Percentiles rank a stretch among this genome's conserved stretches.
phyloP scores from a whole-genome alignment of 192 early-diverging fungal species.

The Podochytrium sp. region DNA sequence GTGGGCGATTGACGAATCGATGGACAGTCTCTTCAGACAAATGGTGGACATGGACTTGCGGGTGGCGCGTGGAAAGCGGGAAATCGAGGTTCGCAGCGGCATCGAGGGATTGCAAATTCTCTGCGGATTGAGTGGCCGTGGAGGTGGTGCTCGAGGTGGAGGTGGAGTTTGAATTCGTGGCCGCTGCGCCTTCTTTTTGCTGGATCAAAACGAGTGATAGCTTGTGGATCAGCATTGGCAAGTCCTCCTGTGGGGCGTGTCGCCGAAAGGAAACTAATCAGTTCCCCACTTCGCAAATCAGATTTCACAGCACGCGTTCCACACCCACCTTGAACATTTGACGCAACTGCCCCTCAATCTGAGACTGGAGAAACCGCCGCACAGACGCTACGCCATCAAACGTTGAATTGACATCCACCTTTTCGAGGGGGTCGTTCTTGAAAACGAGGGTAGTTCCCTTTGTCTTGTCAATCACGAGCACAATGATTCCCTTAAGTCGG shows the following conservation, averaged over 20 bases:
- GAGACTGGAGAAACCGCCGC: conserved; percentile 81
- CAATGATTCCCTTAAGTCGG: conserved; percentile 87
- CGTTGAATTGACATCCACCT: conserved; percentile 92
- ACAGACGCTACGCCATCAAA: conserved; percentile 94
- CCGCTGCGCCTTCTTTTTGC: conserved; percentile 32
- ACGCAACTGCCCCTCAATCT: conserved; percentile 88
- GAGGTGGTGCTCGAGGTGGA: background rate
- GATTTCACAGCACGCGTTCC: background rate
- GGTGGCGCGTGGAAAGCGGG: background rate
- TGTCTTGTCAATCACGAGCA: conserved; percentile 90
- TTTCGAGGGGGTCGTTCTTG: conserved; percentile 95
- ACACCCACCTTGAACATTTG: conserved; percentile 77
- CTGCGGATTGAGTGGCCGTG: background rate
- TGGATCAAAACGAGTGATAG: conserved; percentile 69
- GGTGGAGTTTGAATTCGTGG: background rate
- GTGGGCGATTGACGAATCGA: conserved; percentile 31
- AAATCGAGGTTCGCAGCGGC: background rate
- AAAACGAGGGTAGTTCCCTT: conserved; percentile 96
- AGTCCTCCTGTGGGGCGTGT: conserved; percentile 69
- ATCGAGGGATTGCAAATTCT: background rate
- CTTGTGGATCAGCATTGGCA: conserved; percentile 92
- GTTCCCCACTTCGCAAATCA: background rate
- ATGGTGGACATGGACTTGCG: background rate
- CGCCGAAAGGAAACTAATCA: too few species aligned
- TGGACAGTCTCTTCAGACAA: conserved; percentile 24